Evolutionary conservation across 371 early-diverging fungal species (phyloP).

Genomic region (Mucor plumbeus): DNA sequence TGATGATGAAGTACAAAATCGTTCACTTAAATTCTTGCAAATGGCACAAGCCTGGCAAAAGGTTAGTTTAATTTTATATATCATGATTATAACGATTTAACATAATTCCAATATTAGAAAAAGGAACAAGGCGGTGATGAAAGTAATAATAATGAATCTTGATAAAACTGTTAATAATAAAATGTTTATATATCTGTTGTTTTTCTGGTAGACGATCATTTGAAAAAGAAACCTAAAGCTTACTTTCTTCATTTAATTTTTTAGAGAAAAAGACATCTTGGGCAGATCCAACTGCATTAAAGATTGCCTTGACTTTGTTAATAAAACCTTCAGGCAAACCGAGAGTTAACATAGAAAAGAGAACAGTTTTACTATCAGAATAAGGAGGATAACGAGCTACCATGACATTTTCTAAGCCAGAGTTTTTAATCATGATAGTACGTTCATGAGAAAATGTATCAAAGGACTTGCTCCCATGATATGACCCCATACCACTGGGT

Average conservation of each 20-base stretch:
- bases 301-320: constrained; percentile 17
- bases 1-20: constrained; percentile 84
- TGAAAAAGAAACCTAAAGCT: background rate
- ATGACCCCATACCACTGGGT: constrained; percentile 82
- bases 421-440: constrained; percentile 55
- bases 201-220: background rate
- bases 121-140: constrained; percentile 1
- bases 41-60: constrained; percentile 92
- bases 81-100: background rate
- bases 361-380: constrained; percentile 34
- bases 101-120: background rate
- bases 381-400: constrained; percentile 59
- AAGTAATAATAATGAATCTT: constrained; percentile 6
- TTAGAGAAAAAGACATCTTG: constrained; percentile 18
- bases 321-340: constrained; percentile 22
- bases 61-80: background rate
- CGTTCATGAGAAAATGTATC: constrained; percentile 75
- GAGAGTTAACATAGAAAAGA: constrained; percentile 30
- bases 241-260: background rate
- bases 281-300: constrained; percentile 13
- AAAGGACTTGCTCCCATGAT: constrained; percentile 82
- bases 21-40: constrained; percentile 87
- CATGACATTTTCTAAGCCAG: constrained; percentile 52
- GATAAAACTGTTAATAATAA: constrained; percentile 11
- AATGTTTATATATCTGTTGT: background rate